Evolutionary conservation across 768 basidiomycete species (phyloP).

Genomic region (Trametes maxima): DNA sequence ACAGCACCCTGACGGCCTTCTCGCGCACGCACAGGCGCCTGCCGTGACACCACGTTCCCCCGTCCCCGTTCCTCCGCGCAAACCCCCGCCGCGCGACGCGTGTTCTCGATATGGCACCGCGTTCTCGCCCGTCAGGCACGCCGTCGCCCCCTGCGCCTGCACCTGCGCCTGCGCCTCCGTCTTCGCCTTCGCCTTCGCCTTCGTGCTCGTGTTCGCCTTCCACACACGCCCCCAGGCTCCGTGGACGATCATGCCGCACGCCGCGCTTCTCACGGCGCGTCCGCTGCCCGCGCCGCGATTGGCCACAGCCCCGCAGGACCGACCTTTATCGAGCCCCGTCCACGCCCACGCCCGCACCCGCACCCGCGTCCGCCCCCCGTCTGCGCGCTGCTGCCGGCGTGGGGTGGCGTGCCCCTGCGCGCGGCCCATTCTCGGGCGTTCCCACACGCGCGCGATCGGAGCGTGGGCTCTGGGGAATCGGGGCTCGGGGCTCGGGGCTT

Average conservation of each 20-base stretch:
- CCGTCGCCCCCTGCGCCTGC: no score
- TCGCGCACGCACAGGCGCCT: background rate
- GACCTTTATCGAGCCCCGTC: conserved; percentile 8
- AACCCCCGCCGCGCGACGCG: background rate
- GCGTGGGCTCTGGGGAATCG: background rate
- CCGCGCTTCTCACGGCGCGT: conserved; percentile 4
- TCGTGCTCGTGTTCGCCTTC: no score
- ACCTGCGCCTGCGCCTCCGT: no score
- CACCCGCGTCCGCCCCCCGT: background rate
- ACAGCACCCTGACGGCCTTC: conserved; percentile 5
- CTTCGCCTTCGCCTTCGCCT: no score
- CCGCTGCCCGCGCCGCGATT: background rate
- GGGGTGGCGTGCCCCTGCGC: background rate
- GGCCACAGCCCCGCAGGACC: conserved; percentile 4
- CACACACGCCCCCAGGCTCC: background rate
- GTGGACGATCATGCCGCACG: conserved; percentile 8
- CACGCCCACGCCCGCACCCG: background rate
- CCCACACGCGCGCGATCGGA: conserved; percentile 5
- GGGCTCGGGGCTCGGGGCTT: no score
- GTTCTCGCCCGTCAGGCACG: conserved; percentile 17
- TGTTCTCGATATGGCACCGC: conserved; percentile 8
- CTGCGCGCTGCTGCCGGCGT: conserved; percentile 1
- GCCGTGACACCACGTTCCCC: background rate
- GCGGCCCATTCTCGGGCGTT: conserved; percentile 20
- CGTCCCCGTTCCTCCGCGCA: conserved; percentile 5